These are phyloP conservation scores for Melampsora americana DNA, from an alignment of 1,284 basidiomycete genomes.

Conservation along the genomic window DNA sequence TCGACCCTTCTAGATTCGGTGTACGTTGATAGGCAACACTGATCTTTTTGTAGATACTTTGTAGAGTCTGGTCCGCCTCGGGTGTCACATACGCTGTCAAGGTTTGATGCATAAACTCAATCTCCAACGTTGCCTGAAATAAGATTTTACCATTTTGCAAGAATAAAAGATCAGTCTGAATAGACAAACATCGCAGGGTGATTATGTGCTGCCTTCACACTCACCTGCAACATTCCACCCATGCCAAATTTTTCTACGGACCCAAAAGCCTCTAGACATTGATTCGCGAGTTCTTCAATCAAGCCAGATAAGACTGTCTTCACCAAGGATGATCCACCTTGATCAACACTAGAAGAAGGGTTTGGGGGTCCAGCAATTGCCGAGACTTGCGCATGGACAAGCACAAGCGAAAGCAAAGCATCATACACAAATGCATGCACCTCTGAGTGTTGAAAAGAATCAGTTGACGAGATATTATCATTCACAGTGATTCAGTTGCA, in stretches of 20 bases:
- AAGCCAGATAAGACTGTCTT: constrained; percentile 76
- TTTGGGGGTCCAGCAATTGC: constrained; percentile 64
- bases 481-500: not conserved
- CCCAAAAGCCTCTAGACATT: constrained; percentile 77
- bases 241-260: constrained; percentile 86
- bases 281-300: constrained; percentile 75
- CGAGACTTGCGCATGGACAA: constrained; percentile 85
- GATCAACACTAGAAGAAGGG: not conserved
- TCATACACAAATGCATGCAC: constrained; percentile 93
- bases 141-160: not conserved
- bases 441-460: constrained; percentile 59
- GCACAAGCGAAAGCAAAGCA: constrained; percentile 79
- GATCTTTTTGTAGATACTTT: constrained; percentile 89
- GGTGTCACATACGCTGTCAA: constrained; percentile 80
- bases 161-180: constrained; percentile 9
- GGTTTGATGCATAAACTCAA: constrained; percentile 97
- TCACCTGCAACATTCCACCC: constrained; percentile 93
- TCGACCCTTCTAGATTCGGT: constrained; percentile 56
- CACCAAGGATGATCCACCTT: constrained; percentile 59
- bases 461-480: not conserved
- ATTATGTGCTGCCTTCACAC: constrained; percentile 52
- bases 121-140: constrained; percentile 88
- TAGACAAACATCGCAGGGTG: not conserved
- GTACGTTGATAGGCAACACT: constrained; percentile 82
- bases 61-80: constrained; percentile 73